Percentiles rank a stretch among this genome's conserved stretches.
These are phyloP conservation scores for Ilyonectria mors-panacis DNA, from an alignment of 2,329 filamentous ascomycete genomes.

Conservation along the genomic window DNA sequence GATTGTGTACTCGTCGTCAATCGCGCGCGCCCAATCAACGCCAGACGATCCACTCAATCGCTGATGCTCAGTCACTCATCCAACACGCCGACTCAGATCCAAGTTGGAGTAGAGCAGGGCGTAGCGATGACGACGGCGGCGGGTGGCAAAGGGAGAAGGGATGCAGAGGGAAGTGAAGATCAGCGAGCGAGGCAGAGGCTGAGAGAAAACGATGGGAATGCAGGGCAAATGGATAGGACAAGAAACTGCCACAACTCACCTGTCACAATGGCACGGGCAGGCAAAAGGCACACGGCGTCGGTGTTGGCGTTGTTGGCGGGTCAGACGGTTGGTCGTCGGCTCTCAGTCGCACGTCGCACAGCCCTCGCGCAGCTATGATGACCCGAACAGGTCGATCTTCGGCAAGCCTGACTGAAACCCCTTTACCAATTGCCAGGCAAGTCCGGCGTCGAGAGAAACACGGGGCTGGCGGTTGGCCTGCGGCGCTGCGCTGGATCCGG, in stretches of 20 bases:
- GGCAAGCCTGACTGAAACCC: background rate
- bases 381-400: constrained; percentile 11
- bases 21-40: constrained; percentile 26
- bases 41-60: constrained; percentile 26
- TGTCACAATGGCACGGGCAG: constrained; percentile 33
- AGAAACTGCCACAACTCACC: constrained; percentile 42
- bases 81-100: constrained; percentile 14
- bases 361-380: constrained; percentile 21
- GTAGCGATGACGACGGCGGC: background rate
- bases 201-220: constrained; percentile 16
- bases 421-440: constrained; percentile 2
- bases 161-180: constrained; percentile 3
- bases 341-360: constrained; percentile 18
- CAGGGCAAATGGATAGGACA: constrained; percentile 27
- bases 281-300: constrained; percentile 4
- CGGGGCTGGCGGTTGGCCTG: constrained; percentile 2
- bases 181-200: background rate
- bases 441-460: constrained; percentile 1
- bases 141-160: background rate
- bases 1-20: constrained; percentile 25
- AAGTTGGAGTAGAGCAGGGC: background rate
- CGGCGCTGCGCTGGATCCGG: background rate
- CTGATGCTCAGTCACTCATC: constrained; percentile 16
- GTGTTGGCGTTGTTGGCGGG: constrained; percentile 5
- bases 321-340: constrained; percentile 1